Percentiles rank a stretch among this genome's conserved stretches.
These are phyloP conservation scores for Nectriaceae sp. DNA, from an alignment of 2,329 filamentous ascomycete species.

Conservation along the genomic window DNA sequence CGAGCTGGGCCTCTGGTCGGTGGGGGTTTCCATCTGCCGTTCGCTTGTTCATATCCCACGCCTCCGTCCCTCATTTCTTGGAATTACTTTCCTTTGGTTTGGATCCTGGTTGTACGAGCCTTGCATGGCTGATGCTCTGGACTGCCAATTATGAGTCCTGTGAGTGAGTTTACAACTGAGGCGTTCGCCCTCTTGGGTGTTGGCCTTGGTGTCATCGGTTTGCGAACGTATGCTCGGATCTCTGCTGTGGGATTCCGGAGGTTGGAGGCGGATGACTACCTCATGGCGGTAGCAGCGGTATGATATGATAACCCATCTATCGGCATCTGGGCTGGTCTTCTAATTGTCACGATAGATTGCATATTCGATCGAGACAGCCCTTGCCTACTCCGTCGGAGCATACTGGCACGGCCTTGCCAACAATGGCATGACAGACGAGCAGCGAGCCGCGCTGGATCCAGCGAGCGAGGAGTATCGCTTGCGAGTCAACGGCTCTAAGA, in stretches of 20 bases:
- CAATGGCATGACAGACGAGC: constrained; percentile 52
- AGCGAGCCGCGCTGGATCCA: constrained; percentile 44
- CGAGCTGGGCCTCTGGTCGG: not conserved
- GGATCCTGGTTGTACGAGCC: not conserved
- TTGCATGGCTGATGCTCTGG: not conserved
- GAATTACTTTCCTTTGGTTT: not conserved
- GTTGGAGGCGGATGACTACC: constrained; percentile 37
- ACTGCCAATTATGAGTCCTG: not conserved
- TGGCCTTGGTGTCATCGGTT: constrained; percentile 34
- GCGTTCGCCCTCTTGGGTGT: constrained; percentile 38
- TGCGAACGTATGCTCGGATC: constrained; percentile 39
- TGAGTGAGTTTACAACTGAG: constrained; percentile 16
- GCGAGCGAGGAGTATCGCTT: constrained; percentile 42
- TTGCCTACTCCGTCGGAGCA: constrained; percentile 49
- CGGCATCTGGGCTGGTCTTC: constrained; percentile 28
- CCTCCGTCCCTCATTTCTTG: not conserved
- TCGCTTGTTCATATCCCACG: not conserved
- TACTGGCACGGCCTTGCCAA: constrained; percentile 52
- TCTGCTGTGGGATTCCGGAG: constrained; percentile 32
- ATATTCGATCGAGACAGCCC: constrained; percentile 49
- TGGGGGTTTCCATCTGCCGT: not conserved
- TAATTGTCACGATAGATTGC: constrained; percentile 38
- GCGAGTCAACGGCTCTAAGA: constrained; percentile 48
- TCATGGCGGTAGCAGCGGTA: constrained; percentile 39
- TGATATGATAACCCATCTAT: constrained; percentile 17